Conservation (phyloP, 176 grass and related monocot species). For the Canna indica region DNA sequence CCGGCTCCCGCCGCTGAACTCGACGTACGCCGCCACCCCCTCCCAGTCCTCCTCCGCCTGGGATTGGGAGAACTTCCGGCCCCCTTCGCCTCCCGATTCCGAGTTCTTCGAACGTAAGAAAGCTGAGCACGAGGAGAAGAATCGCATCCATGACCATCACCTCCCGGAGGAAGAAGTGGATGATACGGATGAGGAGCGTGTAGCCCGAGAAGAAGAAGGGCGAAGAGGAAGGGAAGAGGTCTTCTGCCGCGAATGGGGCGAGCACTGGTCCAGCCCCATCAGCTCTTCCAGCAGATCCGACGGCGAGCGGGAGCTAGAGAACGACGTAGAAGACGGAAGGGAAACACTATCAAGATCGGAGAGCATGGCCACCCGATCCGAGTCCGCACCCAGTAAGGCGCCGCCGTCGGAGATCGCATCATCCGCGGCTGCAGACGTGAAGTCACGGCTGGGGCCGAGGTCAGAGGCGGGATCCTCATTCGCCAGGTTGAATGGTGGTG, state of each 20-base stretch:
- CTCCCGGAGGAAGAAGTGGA: slow-evolving; percentile 43
- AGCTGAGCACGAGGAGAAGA: slow-evolving; percentile 56
- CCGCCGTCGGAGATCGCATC: slow-evolving; percentile 26
- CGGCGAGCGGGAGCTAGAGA: not conserved
- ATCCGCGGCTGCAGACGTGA: slow-evolving; percentile 23
- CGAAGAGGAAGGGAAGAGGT: slow-evolving; percentile 44
- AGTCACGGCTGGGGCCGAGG: slow-evolving; percentile 31
- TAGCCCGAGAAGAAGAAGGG: slow-evolving; percentile 28
- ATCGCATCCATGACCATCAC: slow-evolving; percentile 45
- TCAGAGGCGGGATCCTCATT: slow-evolving; percentile 34
- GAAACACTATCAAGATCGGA: slow-evolving; percentile 43
- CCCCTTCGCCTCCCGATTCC: slow-evolving; percentile 89
- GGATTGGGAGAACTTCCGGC: slow-evolving; percentile 94
- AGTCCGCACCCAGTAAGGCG: slow-evolving; percentile 27
- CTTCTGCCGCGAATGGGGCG: slow-evolving; percentile 28
- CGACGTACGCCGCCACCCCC: slow-evolving; percentile 41
- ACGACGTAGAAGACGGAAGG: not conserved
- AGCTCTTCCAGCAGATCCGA: slow-evolving; percentile 20
- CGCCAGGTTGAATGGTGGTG: slow-evolving; percentile 21
- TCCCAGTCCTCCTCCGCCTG: slow-evolving; percentile 77
- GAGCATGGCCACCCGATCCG: slow-evolving; percentile 59
- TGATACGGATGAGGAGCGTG: slow-evolving; percentile 27
- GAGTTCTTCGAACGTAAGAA: slow-evolving; percentile 83
- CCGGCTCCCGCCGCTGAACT: slow-evolving; percentile 11
- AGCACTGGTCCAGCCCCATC: slow-evolving; percentile 24